Evolutionary conservation across 352 stramenopile species (phyloP), one percentile per base, ranked within the genome.

Genomic region (Phytophthora chlamydospora): DNA sequence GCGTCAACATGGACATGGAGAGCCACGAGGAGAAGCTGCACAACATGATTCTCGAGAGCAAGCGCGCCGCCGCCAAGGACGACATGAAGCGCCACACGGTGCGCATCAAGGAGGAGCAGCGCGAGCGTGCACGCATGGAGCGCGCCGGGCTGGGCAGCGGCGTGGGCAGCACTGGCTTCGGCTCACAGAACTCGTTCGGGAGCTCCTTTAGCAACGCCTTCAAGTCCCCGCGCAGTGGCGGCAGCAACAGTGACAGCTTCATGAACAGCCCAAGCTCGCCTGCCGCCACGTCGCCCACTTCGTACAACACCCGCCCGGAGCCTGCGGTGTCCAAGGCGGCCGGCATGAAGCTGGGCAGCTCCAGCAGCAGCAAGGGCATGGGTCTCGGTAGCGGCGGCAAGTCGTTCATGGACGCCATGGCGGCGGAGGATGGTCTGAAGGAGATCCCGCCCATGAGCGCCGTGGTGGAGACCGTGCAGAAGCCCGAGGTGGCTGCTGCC

Each of bases 1-100:
- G 96, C 57, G 95, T 97, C 16, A 99, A 99, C 80, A 91, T 99
- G 78, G 90, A 98, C 61, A 99, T 99, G 98, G 97, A 99, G 71
- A 98, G 86, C 57, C 97, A 99, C 76, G 97, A 99, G 78, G 98
- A 99, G 82, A 98, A 99, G 73, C 90, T 99, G 55, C 86, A 98
- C 71, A 95, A 98, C 46, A 99, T 99, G 88, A 98, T 99, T 60
- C 88, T 98, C 61, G 89, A 99, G 76, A 96, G 88, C 74, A 98
- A 98, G 81, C 91, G 86, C 41, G 88, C 89, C 2, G 85, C 89
- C 3, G 89, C 89, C 21, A 95, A 93, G 73, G 86, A 93, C 60
- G 86, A 96, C 70, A 94, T 93, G 78, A 94, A 93, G 76, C 86
- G 88, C 68, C 88, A 96, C 69, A 90, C 84, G 58, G 84, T 79